Evolutionary conservation across 2,329 filamentous ascomycete genomes (phyloP), one percentile per base, ranked within the genome.

Genomic region (Talaromyces sp.): DNA sequence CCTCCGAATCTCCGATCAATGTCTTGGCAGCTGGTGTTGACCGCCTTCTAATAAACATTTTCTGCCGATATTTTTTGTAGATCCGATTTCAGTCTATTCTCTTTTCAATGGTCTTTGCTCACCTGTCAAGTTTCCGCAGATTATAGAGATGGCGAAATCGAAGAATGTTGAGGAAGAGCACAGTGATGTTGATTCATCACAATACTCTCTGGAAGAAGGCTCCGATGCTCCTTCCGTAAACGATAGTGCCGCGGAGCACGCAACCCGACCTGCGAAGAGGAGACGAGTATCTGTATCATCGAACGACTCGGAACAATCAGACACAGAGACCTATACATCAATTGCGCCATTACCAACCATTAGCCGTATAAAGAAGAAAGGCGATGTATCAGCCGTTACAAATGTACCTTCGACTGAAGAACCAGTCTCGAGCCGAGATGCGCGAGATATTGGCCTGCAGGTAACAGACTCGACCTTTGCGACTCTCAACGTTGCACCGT

Each of bases 401-500:
- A 45, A 68, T 17, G 64, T 65, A 19, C 17, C 67, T 10, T 34
- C 61, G 8, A 38, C 64, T 3, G 71, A 75, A 15, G 74, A 78
- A 27, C 78, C 78, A 1, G 74, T 80, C 0, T 71, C 76, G 17
- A 79, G 77, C 19, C 72, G 72, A 62, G 78, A 80, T 72, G 78
- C 78, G 5, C 70, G 79, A 25, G 76, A 77, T 29, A 75, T 78
- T 36, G 76, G 77, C 6, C 68, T 79, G 19, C 71, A 72, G 83
- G 87, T 74, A 81, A 74, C 73, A 2, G 70, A 73, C 64, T 79
- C 77, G 19, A 90, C 85, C 8, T 97, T 97, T 74, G 85, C 88
- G 19, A 86, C 87, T 11, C 80, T 97, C 61, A 82, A 86, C 60
- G 88, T 97, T 53, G 85, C 88, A 43, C 92, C 91, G 76, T 99